Evolutionary conservation across 768 basidiomycete genomes (phyloP).

Genomic region (Cystobasidium onofrii): DNA sequence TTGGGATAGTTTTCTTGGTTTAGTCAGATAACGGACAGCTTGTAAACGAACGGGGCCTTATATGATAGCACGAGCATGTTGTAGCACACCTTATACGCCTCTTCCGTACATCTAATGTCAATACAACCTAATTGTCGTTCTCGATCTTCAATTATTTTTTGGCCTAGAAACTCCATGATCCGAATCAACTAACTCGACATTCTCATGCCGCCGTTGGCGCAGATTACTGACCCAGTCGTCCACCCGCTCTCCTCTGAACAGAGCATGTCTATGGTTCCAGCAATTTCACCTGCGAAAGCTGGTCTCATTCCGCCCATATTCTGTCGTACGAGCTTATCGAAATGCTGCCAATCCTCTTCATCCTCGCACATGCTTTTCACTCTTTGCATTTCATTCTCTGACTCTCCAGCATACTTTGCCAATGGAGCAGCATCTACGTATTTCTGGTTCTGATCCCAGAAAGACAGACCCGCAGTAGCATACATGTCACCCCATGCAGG

Average conservation of each 20-base stretch:
- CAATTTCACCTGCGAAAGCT: constrained; percentile 8
- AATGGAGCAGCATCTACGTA: constrained; percentile 22
- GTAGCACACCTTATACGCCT: too few relatives aligned
- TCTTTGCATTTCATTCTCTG: not conserved
- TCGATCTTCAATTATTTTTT: not conserved
- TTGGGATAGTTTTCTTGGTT: not conserved
- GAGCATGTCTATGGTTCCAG: constrained; percentile 22
- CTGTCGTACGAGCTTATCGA: not conserved
- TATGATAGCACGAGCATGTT: not conserved
- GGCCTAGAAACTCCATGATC: not conserved
- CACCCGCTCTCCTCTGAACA: constrained; percentile 18
- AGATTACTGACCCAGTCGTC: constrained; percentile 11
- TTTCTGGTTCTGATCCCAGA: constrained; percentile 26
- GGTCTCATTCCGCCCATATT: constrained; percentile 24
- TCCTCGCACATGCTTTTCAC: not conserved
- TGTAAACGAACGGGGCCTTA: not conserved
- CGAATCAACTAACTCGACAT: not conserved
- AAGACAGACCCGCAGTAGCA: constrained; percentile 5
- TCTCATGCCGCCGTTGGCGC: constrained; percentile 23
- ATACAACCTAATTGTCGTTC: not conserved
- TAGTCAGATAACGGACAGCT: not conserved
- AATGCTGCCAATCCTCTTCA: not conserved
- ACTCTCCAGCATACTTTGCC: constrained; percentile 4
- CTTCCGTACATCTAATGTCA: not conserved
- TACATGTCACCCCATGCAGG: constrained; percentile 23